Evolutionary conservation across 2,329 filamentous ascomycete genomes (phyloP).

Genomic region (Acarospora socialis): DNA sequence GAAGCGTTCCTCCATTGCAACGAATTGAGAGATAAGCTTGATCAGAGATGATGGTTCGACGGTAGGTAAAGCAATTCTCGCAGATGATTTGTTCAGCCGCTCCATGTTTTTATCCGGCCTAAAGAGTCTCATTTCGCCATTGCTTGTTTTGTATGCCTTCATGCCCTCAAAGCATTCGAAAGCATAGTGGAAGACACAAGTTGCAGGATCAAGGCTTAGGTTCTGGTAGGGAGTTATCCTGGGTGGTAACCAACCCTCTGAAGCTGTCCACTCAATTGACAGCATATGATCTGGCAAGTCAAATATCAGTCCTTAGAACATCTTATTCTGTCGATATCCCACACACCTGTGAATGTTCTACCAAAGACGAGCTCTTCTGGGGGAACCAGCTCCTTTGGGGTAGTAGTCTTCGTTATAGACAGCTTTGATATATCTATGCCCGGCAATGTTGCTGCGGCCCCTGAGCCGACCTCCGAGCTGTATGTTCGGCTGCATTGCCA

Average conservation of each 20-base stretch:
- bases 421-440: conserved; percentile 68
- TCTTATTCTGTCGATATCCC: conserved; percentile 12
- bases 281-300: conserved; percentile 80
- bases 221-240: conserved; percentile 91
- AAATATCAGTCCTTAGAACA: neutral
- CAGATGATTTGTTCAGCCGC: conserved; percentile 78
- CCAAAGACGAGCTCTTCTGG: conserved; percentile 82
- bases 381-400: conserved; percentile 59
- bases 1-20: conserved; percentile 71
- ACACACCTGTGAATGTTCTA: conserved; percentile 68
- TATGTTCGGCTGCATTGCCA: neutral
- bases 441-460: conserved; percentile 34
- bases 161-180: conserved; percentile 98
- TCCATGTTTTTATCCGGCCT: conserved; percentile 93
- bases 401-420: conserved; percentile 55
- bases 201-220: conserved; percentile 87
- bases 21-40: conserved; percentile 67
- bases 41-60: conserved; percentile 63
- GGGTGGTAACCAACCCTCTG: conserved; percentile 68
- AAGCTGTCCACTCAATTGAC: conserved; percentile 78
- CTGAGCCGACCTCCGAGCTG: conserved; percentile 9
- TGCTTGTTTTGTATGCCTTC: conserved; percentile 91
- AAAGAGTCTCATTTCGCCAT: conserved; percentile 72
- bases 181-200: conserved; percentile 96
- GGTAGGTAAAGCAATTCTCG: conserved; percentile 82